Conservation (phyloP, 768 basidiomycete genomes). For the Mrakia hoshinonis region DNA sequence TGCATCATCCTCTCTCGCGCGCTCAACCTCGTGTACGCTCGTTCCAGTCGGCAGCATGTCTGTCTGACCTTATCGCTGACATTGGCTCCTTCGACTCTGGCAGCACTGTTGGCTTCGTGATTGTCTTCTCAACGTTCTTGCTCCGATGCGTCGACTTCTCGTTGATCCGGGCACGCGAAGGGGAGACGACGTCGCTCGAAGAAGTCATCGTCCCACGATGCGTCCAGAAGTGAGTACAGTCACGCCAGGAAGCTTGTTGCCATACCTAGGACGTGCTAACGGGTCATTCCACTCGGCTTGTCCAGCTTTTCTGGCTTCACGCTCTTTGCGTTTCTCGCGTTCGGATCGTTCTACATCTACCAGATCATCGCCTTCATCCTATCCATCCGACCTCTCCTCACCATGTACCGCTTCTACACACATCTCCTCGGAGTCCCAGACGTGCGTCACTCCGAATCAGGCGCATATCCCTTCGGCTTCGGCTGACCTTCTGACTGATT, state of each 20-base stretch:
- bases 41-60: background rate
- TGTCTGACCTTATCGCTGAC: background rate
- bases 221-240: conserved; percentile 72
- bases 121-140: conserved; percentile 94
- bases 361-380: conserved; percentile 72
- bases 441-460: conserved; percentile 46
- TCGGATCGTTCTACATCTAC: conserved; percentile 81
- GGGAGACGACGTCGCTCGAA: conserved; percentile 49
- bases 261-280: no score
- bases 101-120: conserved; percentile 96
- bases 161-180: conserved; percentile 55
- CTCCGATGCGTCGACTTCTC: conserved; percentile 91
- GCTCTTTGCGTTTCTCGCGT: conserved; percentile 70
- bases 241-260: no score
- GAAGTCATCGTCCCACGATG: conserved; percentile 77
- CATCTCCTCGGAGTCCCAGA: conserved; percentile 89
- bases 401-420: conserved; percentile 95
- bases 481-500: conserved; percentile 23
- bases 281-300: no score
- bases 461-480: background rate
- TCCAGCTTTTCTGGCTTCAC: conserved; percentile 73
- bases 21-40: conserved; percentile 84
- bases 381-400: conserved; percentile 66
- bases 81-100: background rate
- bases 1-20: conserved; percentile 84